Base-by-base conservation (phyloP, 1,139 yeast species). In the Blastobotrys illinoisensis region DNA sequence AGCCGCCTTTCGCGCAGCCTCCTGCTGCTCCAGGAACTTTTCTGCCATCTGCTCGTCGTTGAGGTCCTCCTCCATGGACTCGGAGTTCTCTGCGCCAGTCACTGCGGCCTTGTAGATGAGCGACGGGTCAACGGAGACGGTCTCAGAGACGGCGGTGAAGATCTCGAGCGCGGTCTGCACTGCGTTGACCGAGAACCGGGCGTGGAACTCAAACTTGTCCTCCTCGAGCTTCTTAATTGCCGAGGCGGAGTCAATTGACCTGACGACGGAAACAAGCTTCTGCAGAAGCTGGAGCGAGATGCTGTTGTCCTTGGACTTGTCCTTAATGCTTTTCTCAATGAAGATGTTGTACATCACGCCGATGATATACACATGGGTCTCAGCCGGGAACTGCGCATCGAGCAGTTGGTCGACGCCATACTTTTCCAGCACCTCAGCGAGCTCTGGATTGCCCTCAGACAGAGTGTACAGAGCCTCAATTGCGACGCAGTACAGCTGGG, bases 121-220 rank as follows among this genome's bases (percentile, higher is more conserved):
- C 13, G 40, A 32, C 26, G 67, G 67, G 23, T 72, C 74, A 47
- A 60, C 59, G 58, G 71, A 75, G 52, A 84, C 67, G 14, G 75
- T 71, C 62, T 91, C 97, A 62, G 88, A 79, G 6, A 85, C 74
- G 1, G 93, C 85, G 0, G 97, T 83, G 36, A 88, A 74, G 43
- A 91, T 70, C 66, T 91, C 97, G 44, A 90, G 72, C 0, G 86
- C 76, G 0, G 85, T 77, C 63, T 88, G 96, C 32, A 87, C 74
- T 3, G 86, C 78, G 51, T 66, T 84, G 49, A 86, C 70, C 50
- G 80, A 77, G 46, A 79, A 71, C 61, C 82, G 78, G 6, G 88
- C 83, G 7, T 32, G 40, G 40, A 32, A 32, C 5, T 32, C 40
- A n/a, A 32, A 32, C 40, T 32, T 32, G 16, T 32, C 40, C 40